Evolutionary conservation across 179 eudicot species (phyloP).

Genomic region (Beta lomatogona): DNA sequence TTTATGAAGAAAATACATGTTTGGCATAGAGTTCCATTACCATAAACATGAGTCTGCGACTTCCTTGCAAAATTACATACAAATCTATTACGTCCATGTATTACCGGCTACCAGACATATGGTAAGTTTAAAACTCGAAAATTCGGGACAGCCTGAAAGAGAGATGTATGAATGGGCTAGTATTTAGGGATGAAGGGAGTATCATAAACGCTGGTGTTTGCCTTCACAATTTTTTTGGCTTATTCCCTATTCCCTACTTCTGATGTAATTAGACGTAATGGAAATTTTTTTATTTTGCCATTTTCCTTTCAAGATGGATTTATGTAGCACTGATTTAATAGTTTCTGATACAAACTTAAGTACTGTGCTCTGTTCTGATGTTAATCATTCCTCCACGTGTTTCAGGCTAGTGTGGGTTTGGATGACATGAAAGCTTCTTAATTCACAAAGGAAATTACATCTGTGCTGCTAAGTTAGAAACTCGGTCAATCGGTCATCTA

Average conservation of each 20-base stretch:
- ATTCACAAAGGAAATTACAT: constrained; percentile 15
- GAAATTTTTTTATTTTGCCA: not conserved
- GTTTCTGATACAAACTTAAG: not conserved
- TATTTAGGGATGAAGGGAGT: not conserved
- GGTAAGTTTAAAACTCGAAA: not conserved
- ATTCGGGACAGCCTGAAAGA: not conserved
- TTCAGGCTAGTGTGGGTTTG: constrained; percentile 82
- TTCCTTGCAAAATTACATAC: too few species aligned
- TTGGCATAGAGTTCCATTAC: too few species aligned
- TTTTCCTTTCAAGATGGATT: not conserved
- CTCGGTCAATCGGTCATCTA: not conserved
- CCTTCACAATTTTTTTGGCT: not conserved
- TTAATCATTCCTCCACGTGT: constrained; percentile 13
- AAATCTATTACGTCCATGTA: too few species aligned
- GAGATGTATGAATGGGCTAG: not conserved
- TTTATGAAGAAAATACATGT: too few species aligned
- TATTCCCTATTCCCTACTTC: not conserved
- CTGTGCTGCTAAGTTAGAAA: constrained; percentile 2
- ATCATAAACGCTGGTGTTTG: not conserved
- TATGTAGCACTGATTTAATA: not conserved
- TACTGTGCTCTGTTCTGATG: constrained; percentile 13
- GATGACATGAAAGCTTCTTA: constrained; percentile 70
- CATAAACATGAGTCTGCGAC: too few species aligned
- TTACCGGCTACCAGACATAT: too few species aligned
- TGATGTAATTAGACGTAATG: not conserved